Evolutionary conservation across 805 yeast species (phyloP).

Genomic region (Starmerella geochares): DNA sequence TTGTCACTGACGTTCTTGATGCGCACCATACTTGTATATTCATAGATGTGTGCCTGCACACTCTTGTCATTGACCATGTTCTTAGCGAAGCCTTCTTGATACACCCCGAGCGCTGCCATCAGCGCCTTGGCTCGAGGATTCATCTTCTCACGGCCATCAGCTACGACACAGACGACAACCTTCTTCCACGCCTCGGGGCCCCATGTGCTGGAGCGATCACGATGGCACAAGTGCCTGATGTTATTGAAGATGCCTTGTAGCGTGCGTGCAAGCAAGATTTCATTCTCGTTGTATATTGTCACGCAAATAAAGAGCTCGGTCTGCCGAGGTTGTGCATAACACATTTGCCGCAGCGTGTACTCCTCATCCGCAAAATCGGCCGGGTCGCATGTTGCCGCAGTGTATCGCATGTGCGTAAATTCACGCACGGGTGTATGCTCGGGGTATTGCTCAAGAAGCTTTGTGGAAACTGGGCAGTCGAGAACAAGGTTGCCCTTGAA

Average conservation of each 20-base stretch:
- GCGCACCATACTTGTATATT: conserved; percentile 86
- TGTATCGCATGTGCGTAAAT: conserved; percentile 79
- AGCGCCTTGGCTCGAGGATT: conserved; percentile 69
- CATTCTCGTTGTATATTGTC: conserved; percentile 86
- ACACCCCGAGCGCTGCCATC: conserved; percentile 77
- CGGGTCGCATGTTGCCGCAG: conserved; percentile 91
- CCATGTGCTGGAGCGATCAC: conserved; percentile 63
- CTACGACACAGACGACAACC: conserved; percentile 76
- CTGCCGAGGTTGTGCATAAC: conserved; percentile 64
- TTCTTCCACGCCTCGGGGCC: conserved; percentile 95
- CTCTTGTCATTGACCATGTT: conserved; percentile 72
- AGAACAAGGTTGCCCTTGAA: conserved; percentile 71
- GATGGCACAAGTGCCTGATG: conserved; percentile 60
- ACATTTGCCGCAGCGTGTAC: conserved; percentile 74
- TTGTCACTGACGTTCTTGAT: conserved; percentile 54
- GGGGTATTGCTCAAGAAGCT: conserved; percentile 47
- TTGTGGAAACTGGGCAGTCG: conserved; percentile 79
- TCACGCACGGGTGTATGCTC: conserved; percentile 47
- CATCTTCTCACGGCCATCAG: conserved; percentile 84
- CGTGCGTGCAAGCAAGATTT: conserved; percentile 69
- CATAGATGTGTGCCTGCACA: conserved; percentile 82
- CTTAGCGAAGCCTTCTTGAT: conserved; percentile 93
- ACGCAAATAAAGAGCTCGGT: conserved; percentile 80
- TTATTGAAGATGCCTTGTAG: conserved; percentile 85
- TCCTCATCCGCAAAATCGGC: conserved; percentile 48